Conservation (phyloP, 1,284 basidiomycete genomes). For the Trichosporon sp. region DNA sequence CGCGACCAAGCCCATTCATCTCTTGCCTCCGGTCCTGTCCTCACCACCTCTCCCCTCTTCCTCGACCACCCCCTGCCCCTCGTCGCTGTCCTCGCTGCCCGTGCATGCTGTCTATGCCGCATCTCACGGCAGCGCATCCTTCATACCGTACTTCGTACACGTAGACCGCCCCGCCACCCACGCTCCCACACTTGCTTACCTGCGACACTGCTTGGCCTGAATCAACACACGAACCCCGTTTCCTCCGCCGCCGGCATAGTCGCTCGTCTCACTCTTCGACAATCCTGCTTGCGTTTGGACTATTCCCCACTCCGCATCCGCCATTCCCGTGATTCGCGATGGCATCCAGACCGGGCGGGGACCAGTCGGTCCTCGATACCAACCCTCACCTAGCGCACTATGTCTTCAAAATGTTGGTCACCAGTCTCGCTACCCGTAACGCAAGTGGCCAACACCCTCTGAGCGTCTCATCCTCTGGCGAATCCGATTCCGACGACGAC, state of each 20-base stretch:
- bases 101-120: background rate
- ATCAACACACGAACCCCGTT: background rate
- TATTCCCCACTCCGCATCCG: background rate
- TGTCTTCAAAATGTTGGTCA: conserved; percentile 38
- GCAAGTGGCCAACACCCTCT: conserved; percentile 36
- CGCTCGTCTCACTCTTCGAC: background rate
- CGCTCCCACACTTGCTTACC: background rate
- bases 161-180: conserved; percentile 4
- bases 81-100: background rate
- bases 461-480: conserved; percentile 43
- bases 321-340: background rate
- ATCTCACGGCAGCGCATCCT: background rate
- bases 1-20: background rate
- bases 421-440: conserved; percentile 11
- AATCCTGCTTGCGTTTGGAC: background rate
- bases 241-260: background rate
- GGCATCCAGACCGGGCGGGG: background rate
- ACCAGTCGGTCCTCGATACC: conserved; percentile 27
- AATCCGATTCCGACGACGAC: conserved; percentile 39
- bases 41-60: background rate
- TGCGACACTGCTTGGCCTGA: background rate
- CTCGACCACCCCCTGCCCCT: background rate
- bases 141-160: background rate
- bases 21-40: background rate
- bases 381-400: conserved; percentile 45